Evolutionary conservation across 1,284 basidiomycete genomes (phyloP), one percentile per base, ranked within the genome.

Genomic region (Trametes sp.): DNA sequence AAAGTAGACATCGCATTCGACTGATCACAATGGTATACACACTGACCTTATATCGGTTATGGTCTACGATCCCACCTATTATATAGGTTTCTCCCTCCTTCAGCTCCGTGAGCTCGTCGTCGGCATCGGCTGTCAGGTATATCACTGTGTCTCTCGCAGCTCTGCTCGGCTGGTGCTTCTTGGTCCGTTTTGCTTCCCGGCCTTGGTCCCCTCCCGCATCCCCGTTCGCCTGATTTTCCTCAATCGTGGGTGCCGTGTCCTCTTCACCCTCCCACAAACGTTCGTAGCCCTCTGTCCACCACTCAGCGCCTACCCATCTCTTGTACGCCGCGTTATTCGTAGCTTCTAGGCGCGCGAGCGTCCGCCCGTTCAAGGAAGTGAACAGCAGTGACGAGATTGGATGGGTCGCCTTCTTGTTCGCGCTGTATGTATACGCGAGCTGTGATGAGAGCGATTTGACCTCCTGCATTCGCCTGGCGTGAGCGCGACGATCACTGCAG

Each of bases 41-140:
- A 53, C 77, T 59, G 69, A 93, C 95, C 85, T 98, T 99, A 84
- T 98, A 93, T 38, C 97, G 89, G 78, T 99, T 99, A 70, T 93
- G 93, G 76, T 99, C 98, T 64, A 93, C 93, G 67, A 99, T 93
- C 16, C 97, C 98, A 35, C 98, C 98, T 61, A 99, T 96, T 69
- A 99, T 89, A 75, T 99, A 99, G 2, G 89, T 92, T 74, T 96
- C 94, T 58, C 90, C 88, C 66, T 93, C 88, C 61, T 86, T 89
- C 52, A 99, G 84, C 64, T 90, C 87, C 10, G 82, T 79, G 44
- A 99, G 80, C 74, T 97, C 94, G 59, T 97, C 87, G 51, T 90
- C 84, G 6, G 96, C 90, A 78, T 99, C 98, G 7, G 96, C 97
- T 8, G 97, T 98, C 60, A 99, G 87, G 78, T 99, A 99, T 33